These are phyloP conservation scores for Talaromyces sp. DNA, from an alignment of 2,329 filamentous ascomycete genomes.

Conservation along the genomic window DNA sequence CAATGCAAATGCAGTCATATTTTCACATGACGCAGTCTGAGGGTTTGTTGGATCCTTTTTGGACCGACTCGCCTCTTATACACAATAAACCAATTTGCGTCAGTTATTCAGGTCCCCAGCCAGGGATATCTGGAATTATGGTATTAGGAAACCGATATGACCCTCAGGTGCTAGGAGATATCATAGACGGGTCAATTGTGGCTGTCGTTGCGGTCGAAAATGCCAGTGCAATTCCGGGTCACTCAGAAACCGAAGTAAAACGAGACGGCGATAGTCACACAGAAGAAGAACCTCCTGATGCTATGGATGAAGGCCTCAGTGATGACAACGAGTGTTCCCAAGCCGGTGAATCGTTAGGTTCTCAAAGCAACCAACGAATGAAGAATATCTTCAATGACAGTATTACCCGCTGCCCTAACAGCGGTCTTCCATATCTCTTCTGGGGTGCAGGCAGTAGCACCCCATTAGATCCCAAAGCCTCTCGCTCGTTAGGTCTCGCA, in stretches of 20 bases:
- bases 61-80: conserved; percentile 45
- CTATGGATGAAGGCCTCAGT: neutral
- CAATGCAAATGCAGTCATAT: conserved; percentile 59
- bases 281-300: neutral
- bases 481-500: conserved; percentile 48
- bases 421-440: conserved; percentile 49
- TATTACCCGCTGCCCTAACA: conserved; percentile 39
- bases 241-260: neutral
- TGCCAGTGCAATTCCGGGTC: conserved; percentile 26
- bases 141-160: conserved; percentile 47
- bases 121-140: conserved; percentile 49
- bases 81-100: conserved; percentile 46
- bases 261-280: conserved; percentile 12
- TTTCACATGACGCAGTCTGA: conserved; percentile 46
- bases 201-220: conserved; percentile 49
- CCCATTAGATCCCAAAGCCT: conserved; percentile 45
- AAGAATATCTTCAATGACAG: conserved; percentile 15
- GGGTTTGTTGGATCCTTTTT: conserved; percentile 32
- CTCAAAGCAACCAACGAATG: conserved; percentile 14
- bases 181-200: conserved; percentile 51
- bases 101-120: conserved; percentile 41
- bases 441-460: conserved; percentile 37
- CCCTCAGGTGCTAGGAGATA: conserved; percentile 45
- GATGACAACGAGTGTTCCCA: conserved; percentile 15
- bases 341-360: conserved; percentile 19